Conservation (phyloP, 345 rosid species). For the Anastatica hierochuntica region DNA sequence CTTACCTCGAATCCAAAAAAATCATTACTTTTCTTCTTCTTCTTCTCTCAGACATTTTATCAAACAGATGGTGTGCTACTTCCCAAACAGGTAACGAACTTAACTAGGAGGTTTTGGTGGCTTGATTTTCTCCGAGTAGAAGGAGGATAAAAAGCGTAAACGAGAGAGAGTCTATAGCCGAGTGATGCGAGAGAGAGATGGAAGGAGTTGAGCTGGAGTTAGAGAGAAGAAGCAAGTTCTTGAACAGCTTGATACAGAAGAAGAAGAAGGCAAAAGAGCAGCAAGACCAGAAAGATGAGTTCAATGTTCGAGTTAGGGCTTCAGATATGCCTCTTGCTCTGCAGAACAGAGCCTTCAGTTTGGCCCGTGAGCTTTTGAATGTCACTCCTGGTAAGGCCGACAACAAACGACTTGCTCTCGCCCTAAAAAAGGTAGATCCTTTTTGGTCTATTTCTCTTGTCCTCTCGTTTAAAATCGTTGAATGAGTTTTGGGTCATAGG, state of each 20-base stretch:
- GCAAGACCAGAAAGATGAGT: conserved; percentile 40
- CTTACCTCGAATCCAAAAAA: too few species aligned
- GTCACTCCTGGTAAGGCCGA: conserved; percentile 70
- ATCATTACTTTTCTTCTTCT: too few species aligned
- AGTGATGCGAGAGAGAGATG: conserved; percentile 33
- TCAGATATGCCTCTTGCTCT: conserved; percentile 69
- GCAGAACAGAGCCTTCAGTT: conserved; percentile 64
- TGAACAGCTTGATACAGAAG: conserved; percentile 83
- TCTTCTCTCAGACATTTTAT: conserved; percentile 18
- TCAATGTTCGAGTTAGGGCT: conserved; percentile 69
- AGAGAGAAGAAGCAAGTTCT: conserved; percentile 85
- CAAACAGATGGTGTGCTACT: conserved; percentile 29
- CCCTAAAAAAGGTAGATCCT: conserved; percentile 71
- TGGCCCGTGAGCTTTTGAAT: conserved; percentile 74
- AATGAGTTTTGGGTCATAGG: conserved; percentile 3
- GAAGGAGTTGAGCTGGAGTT: conserved; percentile 79
- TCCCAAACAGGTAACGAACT: conserved; percentile 10
- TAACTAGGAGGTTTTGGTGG: too few species aligned
- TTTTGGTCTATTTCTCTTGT: background rate
- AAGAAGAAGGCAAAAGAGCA: conserved; percentile 63
- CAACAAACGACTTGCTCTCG: conserved; percentile 82
- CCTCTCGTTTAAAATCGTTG: background rate
- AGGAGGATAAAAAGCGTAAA: too few species aligned
- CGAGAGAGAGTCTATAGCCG: conserved; percentile 2
- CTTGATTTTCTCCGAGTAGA: too few species aligned